Percentiles rank a stretch among this genome's conserved stretches.
Evolutionary conservation across 257 asterid genomes (phyloP).

Genomic region (Perilla frutescens): DNA sequence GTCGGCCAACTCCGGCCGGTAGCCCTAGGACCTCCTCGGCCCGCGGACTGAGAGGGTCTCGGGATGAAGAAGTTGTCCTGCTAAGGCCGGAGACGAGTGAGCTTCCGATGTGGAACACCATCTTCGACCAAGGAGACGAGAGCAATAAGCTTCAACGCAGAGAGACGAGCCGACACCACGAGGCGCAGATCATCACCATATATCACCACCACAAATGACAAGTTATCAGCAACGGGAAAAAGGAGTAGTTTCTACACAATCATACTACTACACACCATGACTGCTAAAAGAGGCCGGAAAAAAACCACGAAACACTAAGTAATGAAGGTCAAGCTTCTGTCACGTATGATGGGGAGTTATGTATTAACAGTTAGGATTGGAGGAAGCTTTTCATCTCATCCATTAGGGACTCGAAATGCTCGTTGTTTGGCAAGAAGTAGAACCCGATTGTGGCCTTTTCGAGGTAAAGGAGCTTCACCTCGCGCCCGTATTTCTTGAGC

Average conservation of each 20-base stretch:
- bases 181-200: constrained; percentile 33
- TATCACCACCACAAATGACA: constrained; percentile 37
- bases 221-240: constrained; percentile 36
- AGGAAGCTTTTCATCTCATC: constrained; percentile 56
- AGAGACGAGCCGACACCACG: constrained; percentile 17
- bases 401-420: constrained; percentile 52
- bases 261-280: constrained; percentile 48
- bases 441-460: constrained; percentile 62
- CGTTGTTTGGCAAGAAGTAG: constrained; percentile 61
- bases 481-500: constrained; percentile 48
- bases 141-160: constrained; percentile 2
- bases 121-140: neutral
- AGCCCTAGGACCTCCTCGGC: too few relatives aligned
- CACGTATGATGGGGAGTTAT: constrained; percentile 34
- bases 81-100: neutral
- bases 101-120: constrained; percentile 36
- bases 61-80: neutral
- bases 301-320: neutral
- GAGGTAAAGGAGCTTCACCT: constrained; percentile 54
- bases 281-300: constrained; percentile 32
- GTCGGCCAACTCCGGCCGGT: neutral
- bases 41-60: neutral
- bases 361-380: constrained; percentile 42
- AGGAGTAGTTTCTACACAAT: constrained; percentile 46
- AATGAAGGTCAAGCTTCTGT: constrained; percentile 43